Conservation (phyloP, 371 early-diverging fungal genomes). For the Chytridiales sp. region DNA sequence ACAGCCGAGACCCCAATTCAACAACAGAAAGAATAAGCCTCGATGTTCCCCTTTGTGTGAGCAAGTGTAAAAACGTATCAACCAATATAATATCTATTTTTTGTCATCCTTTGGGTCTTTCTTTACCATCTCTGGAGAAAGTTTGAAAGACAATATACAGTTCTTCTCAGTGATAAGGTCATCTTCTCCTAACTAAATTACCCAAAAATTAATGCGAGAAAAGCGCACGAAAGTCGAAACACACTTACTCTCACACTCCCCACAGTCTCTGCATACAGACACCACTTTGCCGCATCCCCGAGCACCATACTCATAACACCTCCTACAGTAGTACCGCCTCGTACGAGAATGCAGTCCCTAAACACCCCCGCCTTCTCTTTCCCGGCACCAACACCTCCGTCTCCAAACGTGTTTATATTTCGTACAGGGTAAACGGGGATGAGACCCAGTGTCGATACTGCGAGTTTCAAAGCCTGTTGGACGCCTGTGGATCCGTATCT, state of each 20-base stretch:
- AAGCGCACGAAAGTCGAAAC: background rate
- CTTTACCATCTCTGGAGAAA: constrained; percentile 1
- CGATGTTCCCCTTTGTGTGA: no score
- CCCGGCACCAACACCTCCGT: constrained; percentile 20
- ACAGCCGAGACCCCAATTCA: no score
- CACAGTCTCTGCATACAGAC: constrained; percentile 70
- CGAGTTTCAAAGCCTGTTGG: constrained; percentile 60
- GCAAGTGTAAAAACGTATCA: no score
- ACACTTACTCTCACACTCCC: constrained; percentile 64
- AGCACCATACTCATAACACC: constrained; percentile 70
- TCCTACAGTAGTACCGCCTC: constrained; percentile 69
- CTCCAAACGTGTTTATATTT: constrained; percentile 62
- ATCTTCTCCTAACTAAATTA: constrained; percentile 57
- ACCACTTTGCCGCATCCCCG: constrained; percentile 63
- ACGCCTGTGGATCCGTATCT: constrained; percentile 79
- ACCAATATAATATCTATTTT: no score
- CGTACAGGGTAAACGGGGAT: constrained; percentile 75
- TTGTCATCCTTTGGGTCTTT: no score
- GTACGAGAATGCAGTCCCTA: constrained; percentile 67
- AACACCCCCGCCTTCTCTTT: constrained; percentile 55
- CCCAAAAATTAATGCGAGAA: background rate
- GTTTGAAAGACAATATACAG: constrained; percentile 65
- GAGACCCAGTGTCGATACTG: constrained; percentile 62
- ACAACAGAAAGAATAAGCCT: no score
- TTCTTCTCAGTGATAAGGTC: constrained; percentile 56